Percentiles rank a stretch among this genome's conserved stretches.
phyloP scores from a whole-genome alignment of 129 eudicot genomes.

The Pittosporum tobira region DNA sequence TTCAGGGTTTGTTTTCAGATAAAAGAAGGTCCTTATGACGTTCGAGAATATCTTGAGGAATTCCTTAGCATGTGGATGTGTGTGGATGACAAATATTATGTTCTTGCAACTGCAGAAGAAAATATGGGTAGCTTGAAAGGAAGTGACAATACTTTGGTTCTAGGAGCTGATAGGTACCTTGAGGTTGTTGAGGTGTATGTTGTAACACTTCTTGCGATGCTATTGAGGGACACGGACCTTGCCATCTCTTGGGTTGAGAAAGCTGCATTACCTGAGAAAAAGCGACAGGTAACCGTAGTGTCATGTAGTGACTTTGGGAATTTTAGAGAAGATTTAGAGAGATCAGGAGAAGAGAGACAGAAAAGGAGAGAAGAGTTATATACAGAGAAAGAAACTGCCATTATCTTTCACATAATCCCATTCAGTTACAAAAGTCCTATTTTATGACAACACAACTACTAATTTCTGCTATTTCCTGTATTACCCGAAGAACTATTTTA shows the following conservation, averaged over 20 bases:
- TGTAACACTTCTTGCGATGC: constrained; percentile 41
- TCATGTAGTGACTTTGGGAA: too few relatives aligned
- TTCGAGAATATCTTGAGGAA: constrained; percentile 57
- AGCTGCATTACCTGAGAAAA: constrained; percentile 65
- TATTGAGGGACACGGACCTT: constrained; percentile 24
- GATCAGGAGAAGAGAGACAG: too few relatives aligned
- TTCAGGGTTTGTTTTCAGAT: constrained; percentile 68
- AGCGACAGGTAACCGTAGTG: constrained; percentile 59
- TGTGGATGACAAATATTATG: constrained; percentile 38
- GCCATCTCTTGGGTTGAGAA: constrained; percentile 82
- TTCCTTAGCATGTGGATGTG: constrained; percentile 66
- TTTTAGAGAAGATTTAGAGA: too few relatives aligned
- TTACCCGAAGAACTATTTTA: too few relatives aligned
- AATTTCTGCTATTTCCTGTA: too few relatives aligned
- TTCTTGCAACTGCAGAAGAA: constrained; percentile 17
- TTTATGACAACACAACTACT: too few relatives aligned
- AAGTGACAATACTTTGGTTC: constrained; percentile 16
- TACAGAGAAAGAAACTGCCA: too few relatives aligned
- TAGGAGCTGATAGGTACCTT: constrained; percentile 52
- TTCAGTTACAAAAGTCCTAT: too few relatives aligned
- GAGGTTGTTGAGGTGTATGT: constrained; percentile 82
- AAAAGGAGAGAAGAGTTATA: too few relatives aligned
- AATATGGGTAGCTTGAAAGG: constrained; percentile 16
- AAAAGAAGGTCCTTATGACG: constrained; percentile 40
- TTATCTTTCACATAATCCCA: too few relatives aligned